Evolutionary conservation across 2,329 filamentous ascomycete genomes (phyloP), one percentile per base, ranked within the genome.

Genomic region (Daldinia eschscholtzii): DNA sequence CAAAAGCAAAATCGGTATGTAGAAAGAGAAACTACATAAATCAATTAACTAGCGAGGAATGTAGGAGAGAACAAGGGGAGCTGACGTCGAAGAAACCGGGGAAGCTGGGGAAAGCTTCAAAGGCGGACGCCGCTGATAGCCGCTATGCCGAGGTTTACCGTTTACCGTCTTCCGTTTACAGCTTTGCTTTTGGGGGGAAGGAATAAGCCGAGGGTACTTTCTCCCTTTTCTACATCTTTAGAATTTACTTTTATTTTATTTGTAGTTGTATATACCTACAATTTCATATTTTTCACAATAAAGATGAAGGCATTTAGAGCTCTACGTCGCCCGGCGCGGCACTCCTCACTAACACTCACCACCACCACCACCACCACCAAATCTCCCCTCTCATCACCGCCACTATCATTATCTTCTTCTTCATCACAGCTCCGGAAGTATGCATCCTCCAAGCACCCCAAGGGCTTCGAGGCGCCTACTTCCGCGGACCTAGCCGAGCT

Each of bases 401-500:
- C 33, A 35, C 33, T 35, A 35, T 9, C 33, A 35, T 35, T 35
- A 35, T 10, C 33, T 9, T 77, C 77, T 67, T 79, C 83, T 65
- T 80, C 78, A 53, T 81, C 77, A 64, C 77, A 76, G 61, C 81
- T 78, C 74, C 79, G 72, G 67, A 73, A 46, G 77, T 76, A 82
- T 76, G 87, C 89, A 65, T 94, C 93, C 15, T 83, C 83, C 63
- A 88, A 88, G 70, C 88, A 89, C 76, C 87, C 88, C 26, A 79
- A 84, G 72, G 88, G 86, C 76, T 94, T 93, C 80, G 82, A 83
- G 63, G 84, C 91, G 10, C 94, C 94, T 0, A 86, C 91, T 0
- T 83, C 88, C 50, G 86, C 90, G 65, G 94, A 97, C 63, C 86
- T 97, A 6, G 81, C 90, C 23, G 93, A 97, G 82, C 85, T 97